Evolutionary conservation across 441 rosid genomes (phyloP).

Genomic region (Gossypium trilobum): DNA sequence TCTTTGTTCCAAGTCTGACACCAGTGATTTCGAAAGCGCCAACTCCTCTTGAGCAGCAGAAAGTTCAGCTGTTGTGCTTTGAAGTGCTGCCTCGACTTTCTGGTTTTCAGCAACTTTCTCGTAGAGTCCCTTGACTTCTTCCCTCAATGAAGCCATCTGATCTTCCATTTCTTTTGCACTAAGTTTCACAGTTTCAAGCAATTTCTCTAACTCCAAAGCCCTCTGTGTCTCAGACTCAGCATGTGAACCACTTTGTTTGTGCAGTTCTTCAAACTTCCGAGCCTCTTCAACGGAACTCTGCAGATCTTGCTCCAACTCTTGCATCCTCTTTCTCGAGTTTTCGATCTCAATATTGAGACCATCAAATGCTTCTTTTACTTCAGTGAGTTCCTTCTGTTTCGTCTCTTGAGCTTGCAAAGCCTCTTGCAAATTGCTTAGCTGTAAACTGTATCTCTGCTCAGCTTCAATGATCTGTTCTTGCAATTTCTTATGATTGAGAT

Average conservation of each 20-base stretch:
- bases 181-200: slow-evolving; percentile 50
- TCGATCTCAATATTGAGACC: slow-evolving; percentile 56
- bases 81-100: slow-evolving; percentile 64
- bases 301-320: slow-evolving; percentile 59
- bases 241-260: slow-evolving; percentile 61
- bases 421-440: slow-evolving; percentile 54
- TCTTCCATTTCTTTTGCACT: slow-evolving; percentile 48
- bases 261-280: slow-evolving; percentile 71
- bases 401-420: slow-evolving; percentile 56
- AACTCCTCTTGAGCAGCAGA: slow-evolving; percentile 61
- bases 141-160: slow-evolving; percentile 47
- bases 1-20: slow-evolving; percentile 47
- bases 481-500: slow-evolving; percentile 48
- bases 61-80: slow-evolving; percentile 49
- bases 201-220: slow-evolving; percentile 66
- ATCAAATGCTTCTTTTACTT: slow-evolving; percentile 69
- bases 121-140: slow-evolving; percentile 59
- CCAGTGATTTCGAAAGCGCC: slow-evolving; percentile 47
- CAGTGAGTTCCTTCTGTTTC: slow-evolving; percentile 62
- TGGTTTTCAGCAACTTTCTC: slow-evolving; percentile 58
- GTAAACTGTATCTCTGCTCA: slow-evolving; percentile 50
- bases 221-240: slow-evolving; percentile 70
- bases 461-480: slow-evolving; percentile 59
- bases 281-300: slow-evolving; percentile 49
- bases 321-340: slow-evolving; percentile 55